Conservation (phyloP, 257 asterid genomes). For the Thymus mandschuricus region DNA sequence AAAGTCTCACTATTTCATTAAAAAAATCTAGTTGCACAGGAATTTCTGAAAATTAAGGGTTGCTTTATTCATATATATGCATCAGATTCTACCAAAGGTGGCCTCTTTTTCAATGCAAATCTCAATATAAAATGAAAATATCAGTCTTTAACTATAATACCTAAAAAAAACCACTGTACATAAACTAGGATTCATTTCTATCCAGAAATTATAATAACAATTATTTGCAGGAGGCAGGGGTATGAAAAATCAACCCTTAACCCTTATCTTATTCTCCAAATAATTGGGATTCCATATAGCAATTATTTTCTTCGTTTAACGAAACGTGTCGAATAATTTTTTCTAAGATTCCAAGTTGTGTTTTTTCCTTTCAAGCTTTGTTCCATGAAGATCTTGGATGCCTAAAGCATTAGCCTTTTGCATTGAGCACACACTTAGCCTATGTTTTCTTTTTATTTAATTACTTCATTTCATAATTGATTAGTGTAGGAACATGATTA, state of each 20-base stretch:
- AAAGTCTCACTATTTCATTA: background rate
- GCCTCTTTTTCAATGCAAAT: background rate
- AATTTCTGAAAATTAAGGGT: background rate
- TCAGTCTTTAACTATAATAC: background rate
- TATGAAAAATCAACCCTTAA: background rate
- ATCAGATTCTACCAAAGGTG: conserved; percentile 13
- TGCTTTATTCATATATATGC: background rate
- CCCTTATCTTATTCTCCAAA: conserved; percentile 16
- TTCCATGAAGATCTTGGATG: too few species aligned
- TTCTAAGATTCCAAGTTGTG: background rate
- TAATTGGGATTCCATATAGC: conserved; percentile 11
- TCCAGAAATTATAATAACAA: background rate
- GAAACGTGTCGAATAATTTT: background rate
- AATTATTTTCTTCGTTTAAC: background rate
- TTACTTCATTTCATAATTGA: too few species aligned
- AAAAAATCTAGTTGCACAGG: background rate
- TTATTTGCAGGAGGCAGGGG: background rate
- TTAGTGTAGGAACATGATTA: too few species aligned
- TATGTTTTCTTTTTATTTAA: background rate
- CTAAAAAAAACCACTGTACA: background rate
- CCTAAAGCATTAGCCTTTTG: too few species aligned
- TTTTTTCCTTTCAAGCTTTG: too few species aligned
- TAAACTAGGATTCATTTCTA: conserved; percentile 5
- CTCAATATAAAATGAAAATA: conserved; percentile 4
- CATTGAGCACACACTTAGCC: background rate